Conservation (phyloP, 2,329 filamentous ascomycete species). For the Trichophyton equinum region DNA sequence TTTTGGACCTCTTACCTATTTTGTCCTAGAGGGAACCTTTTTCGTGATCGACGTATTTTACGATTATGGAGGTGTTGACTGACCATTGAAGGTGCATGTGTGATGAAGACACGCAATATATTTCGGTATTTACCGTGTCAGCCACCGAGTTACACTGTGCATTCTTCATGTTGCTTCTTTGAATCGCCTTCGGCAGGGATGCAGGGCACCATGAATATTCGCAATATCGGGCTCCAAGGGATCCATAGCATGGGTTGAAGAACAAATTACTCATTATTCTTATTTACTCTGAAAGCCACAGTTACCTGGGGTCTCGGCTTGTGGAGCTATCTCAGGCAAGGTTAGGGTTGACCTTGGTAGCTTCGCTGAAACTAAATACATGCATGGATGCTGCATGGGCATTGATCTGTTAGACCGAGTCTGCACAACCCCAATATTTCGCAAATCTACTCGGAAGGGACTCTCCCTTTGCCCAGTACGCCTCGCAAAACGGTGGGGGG, state of each 20-base stretch:
- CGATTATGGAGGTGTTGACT: no score
- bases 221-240: neutral
- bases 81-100: neutral
- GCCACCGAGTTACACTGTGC: neutral
- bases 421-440: neutral
- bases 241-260: neutral
- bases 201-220: neutral
- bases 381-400: neutral
- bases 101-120: neutral
- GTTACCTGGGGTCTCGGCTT: neutral
- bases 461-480: neutral
- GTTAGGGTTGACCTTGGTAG: neutral
- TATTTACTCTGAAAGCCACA: neutral
- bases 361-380: no score
- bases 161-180: neutral
- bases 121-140: neutral
- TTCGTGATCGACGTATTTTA: no score
- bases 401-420: neutral
- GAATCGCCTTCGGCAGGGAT: neutral
- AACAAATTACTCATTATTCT: neutral
- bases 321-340: neutral
- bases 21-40: no score
- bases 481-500: no score
- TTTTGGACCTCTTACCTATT: neutral
- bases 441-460: neutral